These are phyloP conservation scores for Sugiyamaella neomexicana DNA, from an alignment of 1,139 yeast genomes.

Conservation along the genomic window DNA sequence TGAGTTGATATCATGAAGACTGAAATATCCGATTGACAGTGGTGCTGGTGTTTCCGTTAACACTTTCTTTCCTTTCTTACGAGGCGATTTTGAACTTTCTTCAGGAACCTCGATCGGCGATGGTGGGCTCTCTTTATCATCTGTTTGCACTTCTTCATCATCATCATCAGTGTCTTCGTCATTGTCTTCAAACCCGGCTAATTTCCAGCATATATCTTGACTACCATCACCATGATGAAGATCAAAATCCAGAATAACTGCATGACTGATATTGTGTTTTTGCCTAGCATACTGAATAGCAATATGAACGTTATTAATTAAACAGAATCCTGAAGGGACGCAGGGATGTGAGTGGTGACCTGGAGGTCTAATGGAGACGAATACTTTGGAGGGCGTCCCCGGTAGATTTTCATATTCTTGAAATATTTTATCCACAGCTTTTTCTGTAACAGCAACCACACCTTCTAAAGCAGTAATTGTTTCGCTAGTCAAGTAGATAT, in stretches of 20 bases:
- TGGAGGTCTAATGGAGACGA: conserved; percentile 76
- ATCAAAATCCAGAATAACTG: conserved; percentile 80
- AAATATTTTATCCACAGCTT: conserved; percentile 63
- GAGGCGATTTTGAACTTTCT: conserved; percentile 1
- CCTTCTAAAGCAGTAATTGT: conserved; percentile 77
- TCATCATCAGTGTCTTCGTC: conserved; percentile 23
- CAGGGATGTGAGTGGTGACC: conserved; percentile 91
- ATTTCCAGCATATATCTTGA: conserved; percentile 83
- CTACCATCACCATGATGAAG: conserved; percentile 93
- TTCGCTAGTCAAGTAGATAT: conserved; percentile 67
- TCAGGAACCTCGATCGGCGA: conserved; percentile 1
- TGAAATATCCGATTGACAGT: conserved; percentile 64
- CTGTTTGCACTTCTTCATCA: conserved; percentile 19
- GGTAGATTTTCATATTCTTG: background rate
- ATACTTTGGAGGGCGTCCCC: conserved; percentile 46
- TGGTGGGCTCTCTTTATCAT: conserved; percentile 9
- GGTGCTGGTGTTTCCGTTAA: conserved; percentile 3
- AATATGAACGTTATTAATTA: conserved; percentile 78
- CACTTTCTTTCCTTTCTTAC: conserved; percentile 4
- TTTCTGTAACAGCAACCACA: conserved; percentile 74
- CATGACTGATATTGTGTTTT: conserved; percentile 68
- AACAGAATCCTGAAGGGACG: conserved; percentile 84
- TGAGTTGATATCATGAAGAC: conserved; percentile 82
- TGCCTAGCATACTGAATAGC: conserved; percentile 77
- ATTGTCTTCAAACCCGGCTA: conserved; percentile 57